Conservation (phyloP, 176 grass and related monocot species). For the Canna indica region DNA sequence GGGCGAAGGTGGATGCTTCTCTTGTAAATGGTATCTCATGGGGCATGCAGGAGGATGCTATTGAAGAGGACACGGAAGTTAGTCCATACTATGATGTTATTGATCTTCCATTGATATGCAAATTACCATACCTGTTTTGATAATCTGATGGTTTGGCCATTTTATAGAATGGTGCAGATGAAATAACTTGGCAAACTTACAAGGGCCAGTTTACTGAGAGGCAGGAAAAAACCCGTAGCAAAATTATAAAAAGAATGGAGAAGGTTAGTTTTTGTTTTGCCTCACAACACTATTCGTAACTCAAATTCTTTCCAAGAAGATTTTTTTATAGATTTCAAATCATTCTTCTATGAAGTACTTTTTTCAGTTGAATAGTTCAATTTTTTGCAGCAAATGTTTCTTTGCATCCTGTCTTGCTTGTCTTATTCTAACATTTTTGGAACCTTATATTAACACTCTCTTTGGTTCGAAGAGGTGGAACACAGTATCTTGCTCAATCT, state of each 20-base stretch:
- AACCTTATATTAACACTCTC: too few relatives aligned
- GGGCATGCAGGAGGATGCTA: slow-evolving; percentile 89
- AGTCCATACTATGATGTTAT: neutral
- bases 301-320: neutral
- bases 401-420: neutral
- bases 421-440: neutral
- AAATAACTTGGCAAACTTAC: slow-evolving; percentile 93
- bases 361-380: neutral
- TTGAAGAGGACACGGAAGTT: slow-evolving; percentile 69
- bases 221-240: slow-evolving; percentile 88
- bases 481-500: too few relatives aligned
- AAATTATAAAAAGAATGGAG: slow-evolving; percentile 94
- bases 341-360: neutral
- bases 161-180: slow-evolving; percentile 74
- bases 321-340: neutral
- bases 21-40: slow-evolving; percentile 91
- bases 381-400: neutral
- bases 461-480: too few relatives aligned
- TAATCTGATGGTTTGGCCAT: neutral
- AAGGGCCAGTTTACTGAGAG: slow-evolving; percentile 92
- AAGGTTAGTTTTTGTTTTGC: slow-evolving; percentile 41
- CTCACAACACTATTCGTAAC: slow-evolving; percentile 4
- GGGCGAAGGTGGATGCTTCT: slow-evolving; percentile 79
- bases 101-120: neutral
- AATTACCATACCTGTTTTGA: neutral